Evolutionary conservation across 768 basidiomycete genomes (phyloP).

Genomic region (Kwoniella europaea): DNA sequence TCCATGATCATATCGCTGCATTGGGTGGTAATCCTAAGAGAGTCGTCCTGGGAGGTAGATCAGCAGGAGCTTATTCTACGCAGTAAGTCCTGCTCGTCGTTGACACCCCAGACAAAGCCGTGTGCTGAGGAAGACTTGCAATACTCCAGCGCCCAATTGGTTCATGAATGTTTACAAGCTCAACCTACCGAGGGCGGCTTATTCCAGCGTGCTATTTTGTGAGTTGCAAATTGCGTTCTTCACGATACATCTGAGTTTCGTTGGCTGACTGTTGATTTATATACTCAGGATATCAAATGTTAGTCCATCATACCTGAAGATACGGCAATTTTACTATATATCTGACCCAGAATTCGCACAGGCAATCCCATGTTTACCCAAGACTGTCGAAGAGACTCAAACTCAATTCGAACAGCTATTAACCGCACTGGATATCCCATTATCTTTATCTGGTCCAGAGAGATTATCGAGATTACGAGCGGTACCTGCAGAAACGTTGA

Average conservation of each 20-base stretch:
- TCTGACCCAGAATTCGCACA: background rate
- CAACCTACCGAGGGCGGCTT: conserved; percentile 9
- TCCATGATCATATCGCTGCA: conserved; percentile 15
- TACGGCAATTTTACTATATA: background rate
- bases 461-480: conserved; percentile 22
- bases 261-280: background rate
- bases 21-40: conserved; percentile 26
- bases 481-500: conserved; percentile 18
- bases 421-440: conserved; percentile 18
- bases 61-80: conserved; percentile 24
- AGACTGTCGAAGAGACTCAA: conserved; percentile 28
- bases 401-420: conserved; percentile 22
- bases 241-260: background rate
- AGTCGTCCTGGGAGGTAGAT: conserved; percentile 26
- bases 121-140: background rate
- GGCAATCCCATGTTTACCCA: conserved; percentile 29
- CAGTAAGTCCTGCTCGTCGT: conserved; percentile 1
- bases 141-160: conserved; percentile 1
- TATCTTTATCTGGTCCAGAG: conserved; percentile 12
- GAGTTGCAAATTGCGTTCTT: background rate
- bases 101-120: background rate
- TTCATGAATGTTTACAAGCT: conserved; percentile 14
- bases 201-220: conserved; percentile 19
- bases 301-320: background rate
- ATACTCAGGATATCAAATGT: conserved; percentile 9